Evolutionary conservation across 2,329 filamentous ascomycete genomes (phyloP).

Genomic region (Pseudocercospora crystallina): DNA sequence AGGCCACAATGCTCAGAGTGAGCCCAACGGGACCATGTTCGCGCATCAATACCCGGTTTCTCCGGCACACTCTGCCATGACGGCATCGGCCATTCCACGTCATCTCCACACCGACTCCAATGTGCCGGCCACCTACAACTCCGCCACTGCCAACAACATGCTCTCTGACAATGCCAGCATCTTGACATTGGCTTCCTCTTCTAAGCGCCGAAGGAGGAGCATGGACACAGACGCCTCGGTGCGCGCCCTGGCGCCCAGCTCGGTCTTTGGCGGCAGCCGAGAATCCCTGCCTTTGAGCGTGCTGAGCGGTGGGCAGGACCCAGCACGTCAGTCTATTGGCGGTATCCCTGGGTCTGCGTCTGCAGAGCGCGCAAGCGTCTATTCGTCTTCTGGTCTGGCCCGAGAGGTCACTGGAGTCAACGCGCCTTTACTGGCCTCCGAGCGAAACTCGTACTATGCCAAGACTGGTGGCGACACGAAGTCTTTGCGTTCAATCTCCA

Average conservation of each 20-base stretch:
- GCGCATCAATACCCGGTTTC: slow-evolving; percentile 58
- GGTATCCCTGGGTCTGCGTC: slow-evolving; percentile 49
- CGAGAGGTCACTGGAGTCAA: slow-evolving; percentile 42
- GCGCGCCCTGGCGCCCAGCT: slow-evolving; percentile 78
- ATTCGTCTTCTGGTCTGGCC: slow-evolving; percentile 48
- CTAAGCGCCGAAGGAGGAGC: slow-evolving; percentile 74
- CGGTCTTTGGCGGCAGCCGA: slow-evolving; percentile 76
- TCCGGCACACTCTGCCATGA: slow-evolving; percentile 49
- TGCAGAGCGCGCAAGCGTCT: slow-evolving; percentile 74
- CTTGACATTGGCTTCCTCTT: slow-evolving; percentile 78
- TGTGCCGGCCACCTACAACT: slow-evolving; percentile 60
- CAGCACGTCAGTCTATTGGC: slow-evolving; percentile 54
- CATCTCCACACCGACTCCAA: slow-evolving; percentile 58
- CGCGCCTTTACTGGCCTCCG: slow-evolving; percentile 65
- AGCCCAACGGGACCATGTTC: slow-evolving; percentile 49
- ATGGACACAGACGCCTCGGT: slow-evolving; percentile 86
- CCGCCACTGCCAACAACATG: slow-evolving; percentile 78
- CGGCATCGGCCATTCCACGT: slow-evolving; percentile 69
- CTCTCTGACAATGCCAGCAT: slow-evolving; percentile 85
- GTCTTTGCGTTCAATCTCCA: slow-evolving; percentile 33
- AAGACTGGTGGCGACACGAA: slow-evolving; percentile 47
- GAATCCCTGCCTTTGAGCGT: slow-evolving; percentile 78
- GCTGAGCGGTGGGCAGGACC: slow-evolving; percentile 58
- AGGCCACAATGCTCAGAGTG: slow-evolving; percentile 38
- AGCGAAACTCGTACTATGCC: slow-evolving; percentile 79